These are phyloP conservation scores for Acer yangbiense DNA, from an alignment of 345 rosid species.

Conservation along the genomic window DNA sequence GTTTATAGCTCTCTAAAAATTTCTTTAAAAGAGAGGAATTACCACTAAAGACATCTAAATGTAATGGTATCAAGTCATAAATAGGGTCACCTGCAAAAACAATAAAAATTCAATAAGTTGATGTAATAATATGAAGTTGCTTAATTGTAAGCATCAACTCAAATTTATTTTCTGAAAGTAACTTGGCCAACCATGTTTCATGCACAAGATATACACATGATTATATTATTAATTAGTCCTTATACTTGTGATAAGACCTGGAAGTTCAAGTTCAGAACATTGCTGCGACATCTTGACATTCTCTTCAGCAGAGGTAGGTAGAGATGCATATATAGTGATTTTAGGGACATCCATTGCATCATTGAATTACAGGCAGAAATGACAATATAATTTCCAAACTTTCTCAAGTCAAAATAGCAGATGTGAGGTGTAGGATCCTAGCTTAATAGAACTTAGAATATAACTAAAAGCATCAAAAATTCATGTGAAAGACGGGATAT, in stretches of 20 bases:
- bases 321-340: not conserved
- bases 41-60: slow-evolving; percentile 82
- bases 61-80: slow-evolving; percentile 74
- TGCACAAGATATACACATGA: not conserved
- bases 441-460: not conserved
- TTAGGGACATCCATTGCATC: not conserved
- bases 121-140: not conserved
- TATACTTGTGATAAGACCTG: not conserved
- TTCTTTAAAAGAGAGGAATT: slow-evolving; percentile 61
- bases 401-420: not conserved
- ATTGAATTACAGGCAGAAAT: not conserved
- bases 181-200: not conserved
- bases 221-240: not conserved
- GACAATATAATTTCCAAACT: not conserved
- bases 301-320: not conserved
- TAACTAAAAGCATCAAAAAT: not conserved
- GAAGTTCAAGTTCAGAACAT: not conserved
- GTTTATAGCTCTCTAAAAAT: slow-evolving; percentile 68
- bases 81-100: slow-evolving; percentile 76
- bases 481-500: not conserved
- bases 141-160: not conserved
- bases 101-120: slow-evolving; percentile 18
- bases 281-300: not conserved
- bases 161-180: not conserved
- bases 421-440: not conserved